Evolutionary conservation across 148 eudicot genomes (phyloP), one percentile per base, ranked within the genome.

Genomic region (Pouteria glomerata): DNA sequence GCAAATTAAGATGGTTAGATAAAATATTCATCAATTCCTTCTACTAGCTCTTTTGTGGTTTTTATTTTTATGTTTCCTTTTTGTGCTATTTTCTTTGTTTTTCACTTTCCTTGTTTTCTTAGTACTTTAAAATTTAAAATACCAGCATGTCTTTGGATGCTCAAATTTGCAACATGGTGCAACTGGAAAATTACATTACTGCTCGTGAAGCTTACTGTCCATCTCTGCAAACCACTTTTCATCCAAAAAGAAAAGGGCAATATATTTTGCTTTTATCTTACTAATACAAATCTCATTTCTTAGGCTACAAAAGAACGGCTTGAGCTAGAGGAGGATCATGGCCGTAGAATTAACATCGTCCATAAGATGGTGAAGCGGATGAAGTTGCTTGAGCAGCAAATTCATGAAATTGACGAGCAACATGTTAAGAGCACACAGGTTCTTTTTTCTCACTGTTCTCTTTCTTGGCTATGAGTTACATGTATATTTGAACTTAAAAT

Each of bases 351-450:
- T 42, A 78, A 66, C 41, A 69, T 75, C 21, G 72, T 87, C 44
- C 79, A 81, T 74, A 84, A 82, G 74, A 73, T 85, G 84, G 58
- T 44, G 80, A 80, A 80, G 56, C 78, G 73, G 63, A 70, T 82
- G 63, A 70, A 83, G 74, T 72, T 56, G 44, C 78, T 88, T 53
- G 87, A 88, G 77, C 84, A 81, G 68, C 89, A 91, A 72, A 82
- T 87, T 74, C 82, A 69, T 29, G 83, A 84, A 66, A 78, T 85
- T 62, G 81, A 86, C 72, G 96, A 88, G 78, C 91, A 85, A 77
- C 81, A 84, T 76, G 21, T 82, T 34, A 86, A 77, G 74, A 78
- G 78, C 72, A 89, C 92, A 60, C 99, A 95, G 97, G 99, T 94
- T 35, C 66, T 31, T 42, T 48, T 26, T 21, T 27, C 24, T 18